Base-by-base conservation (phyloP, 2,329 filamentous ascomycete species). In the Fusarium sp. region DNA sequence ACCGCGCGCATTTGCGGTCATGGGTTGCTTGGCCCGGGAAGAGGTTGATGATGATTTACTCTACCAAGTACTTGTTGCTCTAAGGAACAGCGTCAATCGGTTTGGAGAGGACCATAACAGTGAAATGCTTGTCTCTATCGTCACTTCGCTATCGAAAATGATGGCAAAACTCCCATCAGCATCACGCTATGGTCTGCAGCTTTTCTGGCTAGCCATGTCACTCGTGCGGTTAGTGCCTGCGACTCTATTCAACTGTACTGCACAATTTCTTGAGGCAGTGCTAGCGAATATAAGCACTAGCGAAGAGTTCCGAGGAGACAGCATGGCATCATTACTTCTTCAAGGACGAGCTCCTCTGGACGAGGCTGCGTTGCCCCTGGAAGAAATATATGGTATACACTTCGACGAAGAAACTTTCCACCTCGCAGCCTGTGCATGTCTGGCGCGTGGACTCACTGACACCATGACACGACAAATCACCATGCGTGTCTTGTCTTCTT, bases 11-110 rank as follows among this genome's bases (percentile, higher is more conserved):
- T 93, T 93, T 75, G 88, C 90, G 5, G 91, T 92, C 44, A 92
- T 93, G 91, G 91, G 91, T 20, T 92, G 90, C 73, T 81, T 93
- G 15, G 91, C 91, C 30, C 85, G 90, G n/a, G 91, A 92, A 76
- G 91, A 92, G 78, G 91, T 93, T 4, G 91, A 93, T 60, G 91
- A 93, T 71, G 91, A 93, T 77, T 83, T 93, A 8, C 85, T 93
- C 6, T 93, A 93, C 77, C 91, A 93, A 78, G 90, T 93, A 26
- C 85, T 93, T 7, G 91, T 93, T 33, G 90, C 91, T 22, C 83
- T 93, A 22, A 87, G 91, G 53, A 91, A 87, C 70, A 91, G 90
- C 74, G 86, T 93, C 22, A 83, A 85, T n/a, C 87, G 90, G 33
- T 92, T 91, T 75, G 87, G 88, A 48, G 90, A 91, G 63, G 90